Evolutionary conservation across 2,329 filamentous ascomycete species (phyloP).

Genomic region (Sphaerostilbella broomeana): DNA sequence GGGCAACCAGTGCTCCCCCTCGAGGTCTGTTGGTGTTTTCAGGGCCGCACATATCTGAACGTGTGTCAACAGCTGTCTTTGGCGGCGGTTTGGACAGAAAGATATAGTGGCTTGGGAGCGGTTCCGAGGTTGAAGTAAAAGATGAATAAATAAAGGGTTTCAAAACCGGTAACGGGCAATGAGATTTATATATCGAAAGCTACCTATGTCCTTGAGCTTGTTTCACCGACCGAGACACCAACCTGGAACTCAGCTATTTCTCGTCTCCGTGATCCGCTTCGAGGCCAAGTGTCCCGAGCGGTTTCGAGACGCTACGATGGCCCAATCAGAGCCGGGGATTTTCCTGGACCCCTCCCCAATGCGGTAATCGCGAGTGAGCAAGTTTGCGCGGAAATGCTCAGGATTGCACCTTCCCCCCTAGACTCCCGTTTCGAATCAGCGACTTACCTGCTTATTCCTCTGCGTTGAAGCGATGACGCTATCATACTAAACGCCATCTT

Average conservation of each 20-base stretch:
- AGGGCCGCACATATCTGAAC: conserved; percentile 37
- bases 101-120: no score
- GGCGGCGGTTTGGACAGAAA: no score
- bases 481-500: no score
- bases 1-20: conserved; percentile 41
- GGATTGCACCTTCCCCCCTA: no score
- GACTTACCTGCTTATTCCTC: no score
- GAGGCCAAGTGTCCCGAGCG: neutral
- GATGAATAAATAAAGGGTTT: no score
- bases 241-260: neutral
- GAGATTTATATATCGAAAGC: no score
- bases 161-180: no score
- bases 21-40: conserved; percentile 34
- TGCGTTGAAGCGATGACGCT: no score
- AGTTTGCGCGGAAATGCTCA: conserved; percentile 30
- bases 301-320: neutral
- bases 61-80: conserved; percentile 3
- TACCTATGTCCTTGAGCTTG: no score
- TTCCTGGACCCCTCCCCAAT: conserved; percentile 19
- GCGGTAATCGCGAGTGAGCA: conserved; percentile 26
- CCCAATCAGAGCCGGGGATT: conserved; percentile 25
- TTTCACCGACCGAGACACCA: neutral
- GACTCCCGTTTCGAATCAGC: no score
- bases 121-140: no score
- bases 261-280: neutral